A percentile compares a stretch with the other conserved stretches of the same genome.
These are phyloP conservation scores for Neodidymelliopsis sp. DNA, from an alignment of 2,329 filamentous ascomycete genomes.

Conservation along the genomic window DNA sequence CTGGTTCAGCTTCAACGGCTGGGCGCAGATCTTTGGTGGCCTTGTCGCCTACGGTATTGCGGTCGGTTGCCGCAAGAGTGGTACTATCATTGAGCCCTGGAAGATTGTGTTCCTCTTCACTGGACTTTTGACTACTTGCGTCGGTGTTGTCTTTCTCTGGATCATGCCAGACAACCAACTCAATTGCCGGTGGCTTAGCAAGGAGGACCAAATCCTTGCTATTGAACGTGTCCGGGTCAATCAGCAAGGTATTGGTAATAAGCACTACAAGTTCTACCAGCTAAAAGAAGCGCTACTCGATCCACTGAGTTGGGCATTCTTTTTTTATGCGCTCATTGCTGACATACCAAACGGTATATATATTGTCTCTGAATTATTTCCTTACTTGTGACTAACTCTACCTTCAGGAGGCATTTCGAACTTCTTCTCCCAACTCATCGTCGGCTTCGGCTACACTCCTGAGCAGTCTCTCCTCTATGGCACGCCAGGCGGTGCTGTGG, in stretches of 20 bases:
- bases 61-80: conserved; percentile 61
- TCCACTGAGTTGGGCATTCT: conserved; percentile 67
- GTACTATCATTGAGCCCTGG: conserved; percentile 68
- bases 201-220: conserved; percentile 71
- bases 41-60: conserved; percentile 70
- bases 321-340: conserved; percentile 63
- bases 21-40: conserved; percentile 68
- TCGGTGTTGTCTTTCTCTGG: conserved; percentile 56
- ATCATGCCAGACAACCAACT: conserved; percentile 66
- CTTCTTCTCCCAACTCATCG: conserved; percentile 69
- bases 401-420: conserved; percentile 60
- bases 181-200: conserved; percentile 68
- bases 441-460: conserved; percentile 69
- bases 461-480: conserved; percentile 71
- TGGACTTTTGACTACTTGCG: conserved; percentile 51
- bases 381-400: conserved; percentile 4
- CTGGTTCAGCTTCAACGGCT: conserved; percentile 74
- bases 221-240: conserved; percentile 77
- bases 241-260: conserved; percentile 76
- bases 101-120: conserved; percentile 64
- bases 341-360: conserved; percentile 63
- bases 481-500: conserved; percentile 70
- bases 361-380: neutral
- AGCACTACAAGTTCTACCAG: conserved; percentile 73
- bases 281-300: conserved; percentile 65